Conservation (phyloP, 164 flowering plant species). For the Annona squamosa region DNA sequence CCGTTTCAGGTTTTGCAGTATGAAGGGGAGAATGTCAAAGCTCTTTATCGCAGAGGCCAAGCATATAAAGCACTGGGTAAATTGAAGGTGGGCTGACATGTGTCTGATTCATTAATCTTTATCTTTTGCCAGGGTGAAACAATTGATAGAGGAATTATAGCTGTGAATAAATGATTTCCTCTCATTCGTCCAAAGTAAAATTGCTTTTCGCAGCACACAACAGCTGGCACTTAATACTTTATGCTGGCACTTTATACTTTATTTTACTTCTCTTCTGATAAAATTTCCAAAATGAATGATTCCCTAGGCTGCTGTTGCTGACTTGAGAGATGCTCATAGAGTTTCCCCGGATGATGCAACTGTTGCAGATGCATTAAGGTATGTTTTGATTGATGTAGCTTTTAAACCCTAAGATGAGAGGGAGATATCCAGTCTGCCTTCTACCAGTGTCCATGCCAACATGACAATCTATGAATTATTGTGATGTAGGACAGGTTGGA, state of each 20-base stretch:
- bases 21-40: slow-evolving; percentile 80
- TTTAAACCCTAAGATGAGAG: not conserved
- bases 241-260: not conserved
- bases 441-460: not conserved
- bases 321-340: slow-evolving; percentile 65
- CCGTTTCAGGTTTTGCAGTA: slow-evolving; percentile 58
- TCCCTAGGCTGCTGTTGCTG: slow-evolving; percentile 72
- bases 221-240: not conserved
- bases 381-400: slow-evolving; percentile 8
- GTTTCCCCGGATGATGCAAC: slow-evolving; percentile 90
- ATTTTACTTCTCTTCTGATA: slow-evolving; percentile 12
- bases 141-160: not conserved
- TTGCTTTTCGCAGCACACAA: not conserved
- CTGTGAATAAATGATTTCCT: not conserved
- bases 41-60: slow-evolving; percentile 94
- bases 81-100: slow-evolving; percentile 47
- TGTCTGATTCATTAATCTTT: not conserved
- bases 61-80: slow-evolving; percentile 74
- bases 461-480: not conserved
- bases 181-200: not conserved
- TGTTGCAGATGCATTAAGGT: slow-evolving; percentile 76
- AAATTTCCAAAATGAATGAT: slow-evolving; percentile 8
- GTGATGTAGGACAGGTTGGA: not conserved
- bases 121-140: not conserved
- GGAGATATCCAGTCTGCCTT: not conserved